Conservation (phyloP, 495 filamentous ascomycete genomes). For the Parmelia sp. region DNA sequence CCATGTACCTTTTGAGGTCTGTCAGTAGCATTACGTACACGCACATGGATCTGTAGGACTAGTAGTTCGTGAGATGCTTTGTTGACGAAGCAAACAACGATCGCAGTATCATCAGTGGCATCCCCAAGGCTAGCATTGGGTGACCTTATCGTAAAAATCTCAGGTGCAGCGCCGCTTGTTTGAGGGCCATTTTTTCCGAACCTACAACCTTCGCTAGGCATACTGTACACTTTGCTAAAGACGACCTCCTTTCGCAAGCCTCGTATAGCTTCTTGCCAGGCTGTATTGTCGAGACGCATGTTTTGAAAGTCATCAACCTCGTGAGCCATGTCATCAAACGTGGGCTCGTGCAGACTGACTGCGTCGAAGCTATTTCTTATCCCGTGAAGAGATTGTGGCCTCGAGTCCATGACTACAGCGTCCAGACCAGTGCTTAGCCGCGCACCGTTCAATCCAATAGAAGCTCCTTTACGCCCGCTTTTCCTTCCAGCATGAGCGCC, state of each 20-base stretch:
- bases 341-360: conserved; percentile 56
- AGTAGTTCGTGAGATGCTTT: conserved; percentile 8
- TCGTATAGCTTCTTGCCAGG: conserved; percentile 61
- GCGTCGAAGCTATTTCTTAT: conserved; percentile 35
- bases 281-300: conserved; percentile 64
- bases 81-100: conserved; percentile 22
- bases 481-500: conserved; percentile 44
- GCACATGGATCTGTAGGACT: conserved; percentile 10
- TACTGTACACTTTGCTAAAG: conserved; percentile 64
- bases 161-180: conserved; percentile 42
- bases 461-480: conserved; percentile 55
- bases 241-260: conserved; percentile 68
- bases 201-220: conserved; percentile 52
- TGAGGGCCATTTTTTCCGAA: conserved; percentile 49
- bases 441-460: conserved; percentile 62
- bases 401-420: conserved; percentile 28
- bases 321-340: conserved; percentile 66
- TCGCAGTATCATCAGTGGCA: conserved; percentile 10
- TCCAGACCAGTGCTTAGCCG: conserved; percentile 55
- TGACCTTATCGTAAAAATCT: conserved; percentile 59
- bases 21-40: neutral
- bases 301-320: conserved; percentile 58
- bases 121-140: conserved; percentile 36
- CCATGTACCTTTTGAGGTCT: neutral
- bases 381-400: conserved; percentile 32